Evolutionary conservation across 1,284 basidiomycete genomes (phyloP), one percentile per base, ranked within the genome.

Genomic region (Puccinia horiana): DNA sequence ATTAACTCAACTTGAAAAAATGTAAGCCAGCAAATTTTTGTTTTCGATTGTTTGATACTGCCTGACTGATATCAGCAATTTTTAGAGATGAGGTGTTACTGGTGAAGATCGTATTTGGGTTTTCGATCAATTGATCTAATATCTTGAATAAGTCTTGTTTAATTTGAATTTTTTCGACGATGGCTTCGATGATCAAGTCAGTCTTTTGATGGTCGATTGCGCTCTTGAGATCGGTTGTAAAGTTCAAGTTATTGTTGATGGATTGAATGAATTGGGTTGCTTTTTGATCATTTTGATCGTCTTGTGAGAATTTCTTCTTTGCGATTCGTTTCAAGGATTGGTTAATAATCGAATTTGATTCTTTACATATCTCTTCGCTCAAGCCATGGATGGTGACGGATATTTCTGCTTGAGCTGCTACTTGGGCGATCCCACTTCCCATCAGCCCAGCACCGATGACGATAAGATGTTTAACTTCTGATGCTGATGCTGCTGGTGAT

Each of bases 121-220:
- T 88, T 8, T 90, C 89, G 83, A 89, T 87, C 29, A 73, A 29
- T 56, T 82, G 83, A 85, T 91, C 90, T 40, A 91, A 85, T 84
- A 88, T 88, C 18, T 86, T 87, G 83, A 91, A 90, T 56, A 91
- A 86, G 75, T 90, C 88, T 70, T 89, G 88, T 87, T 91, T 90
- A 83, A 89, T 88, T 84, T 88, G 88, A 77, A 91, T 85, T 83
- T 88, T 89, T 85, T 91, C 90, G 83, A 90, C 89, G 83, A 91
- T 90, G 8, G 90, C 90, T 85, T 91, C 90, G 78, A 90, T 88
- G 70, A 90, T 90, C 69, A 90, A 86, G 85, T 91, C 90, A 2
- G 89, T 87, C 6, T 87, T 83, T 61, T 88, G 84, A 49, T 90
- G 89, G 2, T 89, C 89, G 77, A 88, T 86, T 8, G 84, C 86